phyloP scores from a whole-genome alignment of 2,329 filamentous ascomycete species.

The Blumeria graminis region DNA sequence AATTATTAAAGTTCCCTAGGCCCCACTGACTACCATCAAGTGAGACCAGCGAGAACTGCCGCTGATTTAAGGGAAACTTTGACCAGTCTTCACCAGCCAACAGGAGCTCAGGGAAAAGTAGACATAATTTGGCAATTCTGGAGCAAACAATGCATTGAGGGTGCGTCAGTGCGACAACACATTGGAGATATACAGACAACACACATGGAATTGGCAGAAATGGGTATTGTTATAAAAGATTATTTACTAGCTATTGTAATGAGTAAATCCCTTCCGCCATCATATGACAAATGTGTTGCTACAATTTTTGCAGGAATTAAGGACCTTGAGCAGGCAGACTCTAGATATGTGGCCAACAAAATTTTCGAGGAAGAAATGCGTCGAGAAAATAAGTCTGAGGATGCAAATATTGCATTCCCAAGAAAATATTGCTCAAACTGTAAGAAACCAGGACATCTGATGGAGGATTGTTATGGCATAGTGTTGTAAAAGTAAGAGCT shows the following conservation, averaged over 20 bases:
- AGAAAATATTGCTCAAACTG: not conserved
- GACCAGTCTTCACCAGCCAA: not conserved
- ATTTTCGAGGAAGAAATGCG: not conserved
- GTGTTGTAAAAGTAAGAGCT: too few relatives aligned
- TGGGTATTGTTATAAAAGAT: slow-evolving; percentile 1
- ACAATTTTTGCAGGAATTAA: slow-evolving; percentile 1
- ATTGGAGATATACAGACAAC: not conserved
- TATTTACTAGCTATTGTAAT: not conserved
- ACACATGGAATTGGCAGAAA: not conserved
- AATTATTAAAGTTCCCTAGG: not conserved
- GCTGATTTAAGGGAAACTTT: not conserved
- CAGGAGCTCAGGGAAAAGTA: not conserved
- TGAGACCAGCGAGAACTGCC: not conserved
- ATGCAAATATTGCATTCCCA: not conserved
- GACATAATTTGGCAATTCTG: not conserved
- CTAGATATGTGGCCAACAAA: not conserved
- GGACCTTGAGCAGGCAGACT: not conserved
- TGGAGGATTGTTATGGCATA: not conserved
- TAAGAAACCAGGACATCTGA: not conserved
- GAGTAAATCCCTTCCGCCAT: not conserved
- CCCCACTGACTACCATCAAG: not conserved
- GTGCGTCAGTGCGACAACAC: not conserved
- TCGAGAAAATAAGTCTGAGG: not conserved
- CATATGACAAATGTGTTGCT: not conserved
- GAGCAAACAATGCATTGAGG: not conserved